Conservation (phyloP, 1,284 basidiomycete species). For the Stygiomarasmius scandens region DNA sequence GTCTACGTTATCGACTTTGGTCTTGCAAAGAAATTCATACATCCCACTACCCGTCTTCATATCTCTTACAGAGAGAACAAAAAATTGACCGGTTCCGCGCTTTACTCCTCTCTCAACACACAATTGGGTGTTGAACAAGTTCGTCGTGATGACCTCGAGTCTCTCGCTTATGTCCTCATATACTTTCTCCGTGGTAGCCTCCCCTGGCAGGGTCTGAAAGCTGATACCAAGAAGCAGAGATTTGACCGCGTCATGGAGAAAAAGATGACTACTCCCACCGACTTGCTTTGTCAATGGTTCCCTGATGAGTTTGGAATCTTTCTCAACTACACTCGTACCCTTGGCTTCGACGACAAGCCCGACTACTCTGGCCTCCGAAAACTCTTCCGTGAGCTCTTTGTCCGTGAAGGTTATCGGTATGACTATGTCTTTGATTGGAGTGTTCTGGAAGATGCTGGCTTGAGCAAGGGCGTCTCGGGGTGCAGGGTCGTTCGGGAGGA, state of each 20-base stretch:
- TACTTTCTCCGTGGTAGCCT: constrained; percentile 96
- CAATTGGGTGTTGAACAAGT: constrained; percentile 97
- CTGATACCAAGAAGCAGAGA: constrained; percentile 99
- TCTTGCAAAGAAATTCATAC: constrained; percentile 98
- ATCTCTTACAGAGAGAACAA: constrained; percentile 99
- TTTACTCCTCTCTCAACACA: constrained; percentile 99
- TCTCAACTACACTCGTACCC: constrained; percentile 95
- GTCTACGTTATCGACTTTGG: constrained; percentile 99
- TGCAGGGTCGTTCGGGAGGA: too few relatives aligned
- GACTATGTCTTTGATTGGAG: constrained; percentile 99
- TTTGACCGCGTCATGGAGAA: constrained; percentile 99
- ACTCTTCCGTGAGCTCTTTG: constrained; percentile 96
- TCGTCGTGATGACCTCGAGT: constrained; percentile 94
- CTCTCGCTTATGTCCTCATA: constrained; percentile 96
- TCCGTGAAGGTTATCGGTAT: constrained; percentile 96
- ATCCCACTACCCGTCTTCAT: constrained; percentile 98
- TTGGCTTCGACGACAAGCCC: constrained; percentile 97
- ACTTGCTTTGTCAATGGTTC: constrained; percentile 94
- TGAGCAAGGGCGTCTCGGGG: too few relatives aligned
- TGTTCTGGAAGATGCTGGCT: constrained; percentile 85
- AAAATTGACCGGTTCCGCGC: constrained; percentile 97
- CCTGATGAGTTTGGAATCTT: constrained; percentile 98
- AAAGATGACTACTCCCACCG: constrained; percentile 98
- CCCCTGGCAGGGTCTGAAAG: constrained; percentile 98
- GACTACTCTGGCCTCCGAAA: constrained; percentile 98